These are phyloP conservation scores for Gynochthodes officinalis DNA, from an alignment of 257 asterid genomes.

Conservation along the genomic window DNA sequence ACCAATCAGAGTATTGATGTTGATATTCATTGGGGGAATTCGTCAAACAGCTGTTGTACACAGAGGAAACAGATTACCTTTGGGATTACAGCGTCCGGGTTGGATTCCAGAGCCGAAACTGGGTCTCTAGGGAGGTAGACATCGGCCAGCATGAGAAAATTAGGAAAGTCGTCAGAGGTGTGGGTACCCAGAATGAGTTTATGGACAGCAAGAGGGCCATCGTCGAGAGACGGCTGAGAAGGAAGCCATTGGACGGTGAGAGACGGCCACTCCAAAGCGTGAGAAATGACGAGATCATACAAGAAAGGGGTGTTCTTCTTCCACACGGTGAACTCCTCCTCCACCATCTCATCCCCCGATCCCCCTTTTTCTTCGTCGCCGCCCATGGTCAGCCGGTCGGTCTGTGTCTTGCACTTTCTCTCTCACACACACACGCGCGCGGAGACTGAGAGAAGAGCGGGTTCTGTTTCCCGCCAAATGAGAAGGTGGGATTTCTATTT, in stretches of 20 bases:
- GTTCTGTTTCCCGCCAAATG: conserved; percentile 24
- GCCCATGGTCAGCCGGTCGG: conserved; percentile 21
- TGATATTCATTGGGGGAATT: conserved; percentile 13
- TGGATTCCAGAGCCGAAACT: conserved; percentile 37
- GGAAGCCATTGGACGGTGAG: conserved; percentile 96
- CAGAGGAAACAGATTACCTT: conserved; percentile 38
- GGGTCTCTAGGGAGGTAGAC: conserved; percentile 73
- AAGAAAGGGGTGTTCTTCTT: conserved; percentile 86
- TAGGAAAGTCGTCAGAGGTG: conserved; percentile 70
- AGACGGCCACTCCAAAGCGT: conserved; percentile 95
- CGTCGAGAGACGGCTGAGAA: conserved; percentile 37
- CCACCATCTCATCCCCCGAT: conserved; percentile 42
- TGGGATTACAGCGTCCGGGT: conserved; percentile 44
- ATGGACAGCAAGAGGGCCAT: conserved; percentile 49
- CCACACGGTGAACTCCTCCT: conserved; percentile 93
- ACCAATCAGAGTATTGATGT: too few species aligned
- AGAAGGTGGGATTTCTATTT: neutral
- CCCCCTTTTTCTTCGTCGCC: conserved; percentile 29
- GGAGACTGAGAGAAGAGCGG: neutral
- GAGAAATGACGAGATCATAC: conserved; percentile 79
- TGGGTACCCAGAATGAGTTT: conserved; percentile 80
- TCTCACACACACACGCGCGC: neutral
- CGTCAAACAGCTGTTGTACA: conserved; percentile 45
- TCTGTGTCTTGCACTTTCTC: neutral
- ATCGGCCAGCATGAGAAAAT: conserved; percentile 74